Conservation (phyloP, 2,329 filamentous ascomycete species). For the Truncatella angustata region DNA sequence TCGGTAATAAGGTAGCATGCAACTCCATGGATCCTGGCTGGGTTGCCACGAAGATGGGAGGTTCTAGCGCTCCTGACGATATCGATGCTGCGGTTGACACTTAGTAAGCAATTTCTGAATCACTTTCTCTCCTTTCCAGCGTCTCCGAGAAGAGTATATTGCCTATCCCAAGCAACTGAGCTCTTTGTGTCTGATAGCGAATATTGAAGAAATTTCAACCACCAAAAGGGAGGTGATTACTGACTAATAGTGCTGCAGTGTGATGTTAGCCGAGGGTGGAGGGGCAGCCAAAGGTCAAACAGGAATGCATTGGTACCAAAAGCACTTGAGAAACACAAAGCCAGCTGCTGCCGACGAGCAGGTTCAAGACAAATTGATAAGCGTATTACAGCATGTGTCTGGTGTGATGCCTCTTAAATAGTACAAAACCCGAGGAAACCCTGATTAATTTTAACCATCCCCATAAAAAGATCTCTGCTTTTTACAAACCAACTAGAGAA, state of each 20-base stretch:
- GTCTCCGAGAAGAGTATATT: too few species aligned
- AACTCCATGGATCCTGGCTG: constrained; percentile 52
- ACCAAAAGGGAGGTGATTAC: too few species aligned
- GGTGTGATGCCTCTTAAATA: constrained; percentile 15
- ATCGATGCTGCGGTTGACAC: constrained; percentile 46
- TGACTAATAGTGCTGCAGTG: too few species aligned
- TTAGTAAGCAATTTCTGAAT: too few species aligned
- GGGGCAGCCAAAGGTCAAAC: constrained; percentile 23
- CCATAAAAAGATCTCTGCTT: neutral
- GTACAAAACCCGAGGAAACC: too few species aligned
- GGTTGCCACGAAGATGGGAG: constrained; percentile 56
- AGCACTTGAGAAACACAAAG: constrained; percentile 23
- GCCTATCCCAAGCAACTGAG: too few species aligned
- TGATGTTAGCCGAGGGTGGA: constrained; percentile 41
- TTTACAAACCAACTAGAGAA: too few species aligned
- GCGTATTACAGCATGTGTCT: constrained; percentile 27
- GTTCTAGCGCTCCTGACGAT: constrained; percentile 41
- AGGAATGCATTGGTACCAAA: constrained; percentile 38
- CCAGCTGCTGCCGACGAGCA: constrained; percentile 33
- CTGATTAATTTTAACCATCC: too few species aligned
- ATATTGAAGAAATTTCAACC: too few species aligned
- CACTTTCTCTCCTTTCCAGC: too few species aligned
- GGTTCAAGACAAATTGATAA: constrained; percentile 43
- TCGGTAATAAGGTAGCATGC: constrained; percentile 35
- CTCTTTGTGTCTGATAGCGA: too few species aligned